These are phyloP conservation scores for Coniochaeta ligniaria DNA, from an alignment of 2,329 filamentous ascomycete genomes.

Conservation along the genomic window DNA sequence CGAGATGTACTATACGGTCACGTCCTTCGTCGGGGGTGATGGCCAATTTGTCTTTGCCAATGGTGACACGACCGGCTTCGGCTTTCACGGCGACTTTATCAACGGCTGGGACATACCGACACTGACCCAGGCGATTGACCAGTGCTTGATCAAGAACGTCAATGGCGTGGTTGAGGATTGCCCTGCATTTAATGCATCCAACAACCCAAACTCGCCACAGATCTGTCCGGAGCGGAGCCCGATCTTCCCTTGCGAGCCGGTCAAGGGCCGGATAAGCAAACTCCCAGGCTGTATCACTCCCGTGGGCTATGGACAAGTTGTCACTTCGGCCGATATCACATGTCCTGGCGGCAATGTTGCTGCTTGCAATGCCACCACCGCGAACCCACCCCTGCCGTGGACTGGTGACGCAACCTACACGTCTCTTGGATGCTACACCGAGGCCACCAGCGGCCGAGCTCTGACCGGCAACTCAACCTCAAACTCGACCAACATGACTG, in stretches of 20 bases:
- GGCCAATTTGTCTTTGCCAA: constrained; percentile 36
- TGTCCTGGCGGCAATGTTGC: constrained; percentile 7
- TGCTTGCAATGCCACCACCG: constrained; percentile 5
- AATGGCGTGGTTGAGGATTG: constrained; percentile 25
- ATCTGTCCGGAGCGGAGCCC: constrained; percentile 36
- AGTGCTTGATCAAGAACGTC: constrained; percentile 15
- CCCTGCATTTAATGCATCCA: constrained; percentile 18
- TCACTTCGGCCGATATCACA: constrained; percentile 1
- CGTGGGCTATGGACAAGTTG: constrained; percentile 16
- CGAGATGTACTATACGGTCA: constrained; percentile 26
- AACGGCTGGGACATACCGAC: constrained; percentile 36
- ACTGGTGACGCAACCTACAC: constrained; percentile 8
- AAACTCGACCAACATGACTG: constrained; percentile 8
- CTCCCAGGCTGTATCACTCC: constrained; percentile 48
- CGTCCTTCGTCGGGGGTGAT: constrained; percentile 12
- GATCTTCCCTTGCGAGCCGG: constrained; percentile 30
- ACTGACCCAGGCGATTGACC: constrained; percentile 26
- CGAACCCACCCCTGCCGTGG: constrained; percentile 9
- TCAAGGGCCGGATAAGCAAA: constrained; percentile 31
- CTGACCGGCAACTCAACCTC: constrained; percentile 5
- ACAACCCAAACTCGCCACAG: constrained; percentile 26
- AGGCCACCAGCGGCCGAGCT: constrained; percentile 7
- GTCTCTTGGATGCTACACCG: constrained; percentile 12
- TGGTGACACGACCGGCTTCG: constrained; percentile 41
- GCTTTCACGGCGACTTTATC: constrained; percentile 46